Evolutionary conservation across 2,329 filamentous ascomycete genomes (phyloP).

Genomic region (Pseudofabraea citricarpa): DNA sequence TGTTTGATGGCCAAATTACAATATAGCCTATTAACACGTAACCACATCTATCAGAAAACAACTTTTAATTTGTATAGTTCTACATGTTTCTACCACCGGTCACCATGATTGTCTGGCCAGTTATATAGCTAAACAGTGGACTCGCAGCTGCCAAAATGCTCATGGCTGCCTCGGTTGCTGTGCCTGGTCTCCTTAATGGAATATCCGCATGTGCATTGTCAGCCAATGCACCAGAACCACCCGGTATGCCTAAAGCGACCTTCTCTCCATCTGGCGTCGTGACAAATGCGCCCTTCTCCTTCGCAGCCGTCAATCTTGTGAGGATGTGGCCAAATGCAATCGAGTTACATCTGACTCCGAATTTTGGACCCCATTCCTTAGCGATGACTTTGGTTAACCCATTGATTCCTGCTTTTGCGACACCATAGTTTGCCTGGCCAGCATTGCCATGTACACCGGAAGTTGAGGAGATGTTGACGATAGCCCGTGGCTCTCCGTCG

Average conservation of each 20-base stretch:
- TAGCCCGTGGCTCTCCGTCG: constrained; percentile 71
- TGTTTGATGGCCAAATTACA: too few relatives aligned
- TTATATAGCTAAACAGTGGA: constrained; percentile 79
- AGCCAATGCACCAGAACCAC: constrained; percentile 42
- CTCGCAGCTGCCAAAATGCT: constrained; percentile 75
- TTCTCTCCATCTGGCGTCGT: constrained; percentile 71
- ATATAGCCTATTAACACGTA: too few relatives aligned
- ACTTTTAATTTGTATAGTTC: neutral
- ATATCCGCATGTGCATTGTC: constrained; percentile 60
- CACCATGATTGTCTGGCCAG: constrained; percentile 81
- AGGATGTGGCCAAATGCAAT: constrained; percentile 79
- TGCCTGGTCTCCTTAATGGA: constrained; percentile 70
- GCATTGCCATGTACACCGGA: constrained; percentile 82
- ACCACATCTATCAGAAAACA: too few relatives aligned
- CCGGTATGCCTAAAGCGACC: constrained; percentile 70
- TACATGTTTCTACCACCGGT: constrained; percentile 69
- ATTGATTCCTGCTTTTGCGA: constrained; percentile 78
- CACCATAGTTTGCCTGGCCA: constrained; percentile 84
- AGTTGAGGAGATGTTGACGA: constrained; percentile 82
- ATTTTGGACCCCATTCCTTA: constrained; percentile 84
- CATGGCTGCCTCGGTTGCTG: constrained; percentile 74
- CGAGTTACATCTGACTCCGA: constrained; percentile 79
- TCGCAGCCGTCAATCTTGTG: constrained; percentile 76
- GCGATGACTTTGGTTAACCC: constrained; percentile 86
- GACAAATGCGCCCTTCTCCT: constrained; percentile 78